phyloP scores from a whole-genome alignment of 108 stramenopile genomes.

The Aurantiochytrium sp. region DNA sequence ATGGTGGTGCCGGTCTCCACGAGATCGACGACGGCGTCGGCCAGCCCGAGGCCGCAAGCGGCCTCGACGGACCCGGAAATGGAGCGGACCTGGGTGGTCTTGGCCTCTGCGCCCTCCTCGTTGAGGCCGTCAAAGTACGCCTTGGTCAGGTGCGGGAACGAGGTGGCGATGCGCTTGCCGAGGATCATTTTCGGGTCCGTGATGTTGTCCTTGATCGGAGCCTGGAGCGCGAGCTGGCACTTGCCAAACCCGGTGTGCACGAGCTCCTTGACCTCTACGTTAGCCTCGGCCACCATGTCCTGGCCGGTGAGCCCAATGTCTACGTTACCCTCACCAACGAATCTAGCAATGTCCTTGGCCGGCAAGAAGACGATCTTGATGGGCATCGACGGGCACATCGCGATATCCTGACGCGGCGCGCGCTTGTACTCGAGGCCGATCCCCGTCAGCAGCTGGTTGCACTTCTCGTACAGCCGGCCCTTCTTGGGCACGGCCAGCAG shows the following conservation, averaged over 20 bases:
- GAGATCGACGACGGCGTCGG: constrained; percentile 94
- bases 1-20: constrained; percentile 97
- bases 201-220: constrained; percentile 70
- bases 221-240: constrained; percentile 67
- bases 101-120: constrained; percentile 59
- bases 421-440: constrained; percentile 86
- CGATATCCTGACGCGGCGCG: constrained; percentile 75
- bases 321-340: constrained; percentile 88
- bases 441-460: constrained; percentile 79
- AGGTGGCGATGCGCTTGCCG: constrained; percentile 86
- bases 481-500: constrained; percentile 92
- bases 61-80: constrained; percentile 94
- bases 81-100: constrained; percentile 71
- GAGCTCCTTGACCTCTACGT: constrained; percentile 69
- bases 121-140: constrained; percentile 76
- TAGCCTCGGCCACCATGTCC: constrained; percentile 69
- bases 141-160: constrained; percentile 75
- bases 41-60: constrained; percentile 88
- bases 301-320: constrained; percentile 90
- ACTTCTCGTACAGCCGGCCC: constrained; percentile 85
- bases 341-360: constrained; percentile 88
- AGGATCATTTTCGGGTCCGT: constrained; percentile 68
- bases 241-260: constrained; percentile 90
- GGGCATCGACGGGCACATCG: constrained; percentile 72
- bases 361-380: constrained; percentile 90